Base-by-base conservation (phyloP, 768 basidiomycete genomes). In the Rhodotorula graminis region DNA sequence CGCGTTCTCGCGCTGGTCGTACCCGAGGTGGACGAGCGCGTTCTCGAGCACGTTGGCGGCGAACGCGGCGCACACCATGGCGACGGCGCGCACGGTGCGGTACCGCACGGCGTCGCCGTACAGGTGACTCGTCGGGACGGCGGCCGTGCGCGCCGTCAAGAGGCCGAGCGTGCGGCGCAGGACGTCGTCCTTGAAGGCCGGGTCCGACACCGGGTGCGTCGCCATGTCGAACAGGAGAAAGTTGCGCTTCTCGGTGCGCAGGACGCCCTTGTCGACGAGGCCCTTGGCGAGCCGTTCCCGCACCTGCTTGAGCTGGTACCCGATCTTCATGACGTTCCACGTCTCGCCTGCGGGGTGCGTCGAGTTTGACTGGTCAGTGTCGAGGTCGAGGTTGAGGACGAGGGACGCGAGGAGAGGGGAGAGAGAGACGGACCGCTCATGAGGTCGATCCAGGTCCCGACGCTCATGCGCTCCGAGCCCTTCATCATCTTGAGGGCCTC, bases 311-410 rank as follows among this genome's bases (percentile, higher is more conserved):
- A 99, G 88, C 82, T 99, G 95, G 82, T 92, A 99, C 33, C 94
- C 94, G 66, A 99, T 98, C 83, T 98, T 98, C 89, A 97, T 93
- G 15, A 99, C 93, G 82, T 98, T 99, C 95, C 95, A 99, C 61
- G 95, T 98, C 83, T 99, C 95, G 67, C 95, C 94, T 97, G 79
- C 14, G 27, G 40, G 31, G 40, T 61, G 42, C 31, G 58, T 49
- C 40, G 18, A 27, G 44, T 29, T 12, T n/a, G n/a, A n/a, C n/a
- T n/a, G n/a, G 27, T 23, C 18, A 55, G 53, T 14, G 29, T n/a
- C n/a, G n/a, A n/a, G n/a, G n/a, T n/a, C n/a, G n/a, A n/a, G n/a
- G n/a, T n/a, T n/a, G n/a, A n/a, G n/a, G n/a, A n/a, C n/a, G n/a
- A n/a, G n/a, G n/a, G n/a, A n/a, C n/a, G n/a, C n/a, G n/a, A n/a